phyloP scores from a whole-genome alignment of 2,329 filamentous ascomycete species.

The Diaporthe australafricana region DNA sequence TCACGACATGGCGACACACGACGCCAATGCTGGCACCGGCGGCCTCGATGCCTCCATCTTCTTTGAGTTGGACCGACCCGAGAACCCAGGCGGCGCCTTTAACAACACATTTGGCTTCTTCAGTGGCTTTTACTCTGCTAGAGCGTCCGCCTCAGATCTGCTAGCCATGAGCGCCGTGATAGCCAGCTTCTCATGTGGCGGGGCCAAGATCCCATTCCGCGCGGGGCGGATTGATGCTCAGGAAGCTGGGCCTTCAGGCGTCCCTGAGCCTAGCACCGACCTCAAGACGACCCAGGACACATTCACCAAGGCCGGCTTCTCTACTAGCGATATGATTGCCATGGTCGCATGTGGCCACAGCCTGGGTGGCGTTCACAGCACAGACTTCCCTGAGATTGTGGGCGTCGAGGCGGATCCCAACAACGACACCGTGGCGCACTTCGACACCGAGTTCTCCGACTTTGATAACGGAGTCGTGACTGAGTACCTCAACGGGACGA shows the following conservation, averaged over 20 bases:
- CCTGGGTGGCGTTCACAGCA: conserved; percentile 56
- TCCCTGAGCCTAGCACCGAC: conserved; percentile 47
- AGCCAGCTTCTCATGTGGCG: conserved; percentile 6
- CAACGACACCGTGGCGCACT: conserved; percentile 48
- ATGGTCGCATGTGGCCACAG: conserved; percentile 52
- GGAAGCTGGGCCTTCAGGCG: conserved; percentile 46
- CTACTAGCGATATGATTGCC: conserved; percentile 49
- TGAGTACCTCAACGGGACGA: conserved; percentile 55
- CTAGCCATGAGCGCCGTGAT: conserved; percentile 35
- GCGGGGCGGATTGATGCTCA: conserved; percentile 44
- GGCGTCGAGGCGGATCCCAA: conserved; percentile 45
- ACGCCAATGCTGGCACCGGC: conserved; percentile 44
- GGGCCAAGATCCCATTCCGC: conserved; percentile 9
- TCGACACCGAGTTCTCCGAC: conserved; percentile 43
- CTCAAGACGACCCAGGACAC: conserved; percentile 42
- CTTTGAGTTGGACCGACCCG: conserved; percentile 45
- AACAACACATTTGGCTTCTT: conserved; percentile 45
- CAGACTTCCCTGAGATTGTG: conserved; percentile 34
- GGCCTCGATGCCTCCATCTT: conserved; percentile 48
- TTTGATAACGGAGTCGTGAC: conserved; percentile 58
- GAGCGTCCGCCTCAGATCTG: conserved; percentile 45
- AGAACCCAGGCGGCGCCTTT: conserved; percentile 46
- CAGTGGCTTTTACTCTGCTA: conserved; percentile 40
- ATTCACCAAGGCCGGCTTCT: conserved; percentile 48
- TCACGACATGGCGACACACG: conserved; percentile 46